A percentile compares a stretch with the other conserved stretches of the same genome.
These are phyloP conservation scores for Cnidoscolus chayamansa DNA, from an alignment of 441 rosid species.

Conservation along the genomic window DNA sequence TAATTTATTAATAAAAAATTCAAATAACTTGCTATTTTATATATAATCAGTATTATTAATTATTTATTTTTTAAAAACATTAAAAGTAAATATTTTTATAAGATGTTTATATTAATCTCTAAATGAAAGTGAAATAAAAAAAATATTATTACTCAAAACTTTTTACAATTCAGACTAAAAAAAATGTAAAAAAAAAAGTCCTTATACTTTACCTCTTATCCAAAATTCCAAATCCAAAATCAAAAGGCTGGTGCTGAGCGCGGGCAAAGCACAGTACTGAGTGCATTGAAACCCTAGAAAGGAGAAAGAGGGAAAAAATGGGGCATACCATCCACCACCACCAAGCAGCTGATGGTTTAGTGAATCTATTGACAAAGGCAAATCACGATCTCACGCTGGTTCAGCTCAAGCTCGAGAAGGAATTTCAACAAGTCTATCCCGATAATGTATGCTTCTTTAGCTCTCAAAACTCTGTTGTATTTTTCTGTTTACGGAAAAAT, in stretches of 20 bases:
- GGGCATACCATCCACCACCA: slow-evolving; percentile 37
- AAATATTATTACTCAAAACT: no score
- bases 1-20: no score
- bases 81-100: no score
- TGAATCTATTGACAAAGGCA: slow-evolving; percentile 57
- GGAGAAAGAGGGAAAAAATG: slow-evolving; percentile 24
- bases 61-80: no score
- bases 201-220: no score
- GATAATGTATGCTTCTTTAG: slow-evolving; percentile 38
- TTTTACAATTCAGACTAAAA: no score
- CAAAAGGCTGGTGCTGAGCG: neutral
- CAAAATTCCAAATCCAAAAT: neutral
- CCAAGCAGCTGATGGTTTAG: slow-evolving; percentile 52
- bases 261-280: neutral
- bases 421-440: slow-evolving; percentile 69
- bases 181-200: no score
- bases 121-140: no score
- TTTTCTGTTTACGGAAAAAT: neutral
- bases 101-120: no score
- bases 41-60: no score
- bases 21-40: no score
- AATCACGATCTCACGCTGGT: slow-evolving; percentile 55
- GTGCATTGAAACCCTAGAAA: slow-evolving; percentile 9
- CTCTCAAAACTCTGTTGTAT: neutral
- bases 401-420: slow-evolving; percentile 67